Evolutionary conservation across 306 rosid species (phyloP).

Genomic region (Quercus cerris): DNA sequence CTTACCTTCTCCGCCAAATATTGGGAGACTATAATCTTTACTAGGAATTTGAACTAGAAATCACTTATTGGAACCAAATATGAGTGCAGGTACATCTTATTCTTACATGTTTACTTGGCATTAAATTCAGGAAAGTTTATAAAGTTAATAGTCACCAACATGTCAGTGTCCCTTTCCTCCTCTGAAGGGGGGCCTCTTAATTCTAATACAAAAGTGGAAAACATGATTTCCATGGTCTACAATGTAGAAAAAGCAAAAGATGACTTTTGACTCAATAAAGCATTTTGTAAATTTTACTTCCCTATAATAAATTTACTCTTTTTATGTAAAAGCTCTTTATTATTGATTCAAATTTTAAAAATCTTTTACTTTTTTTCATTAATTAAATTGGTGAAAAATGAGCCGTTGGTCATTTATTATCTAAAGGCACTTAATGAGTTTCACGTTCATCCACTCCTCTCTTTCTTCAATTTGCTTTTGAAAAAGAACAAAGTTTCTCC

Average conservation of each 20-base stretch:
- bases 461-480: no score
- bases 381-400: no score
- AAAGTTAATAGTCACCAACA: conserved; percentile 20
- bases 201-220: conserved; percentile 51
- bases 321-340: background rate
- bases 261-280: conserved; percentile 44
- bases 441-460: no score
- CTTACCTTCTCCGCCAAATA: background rate
- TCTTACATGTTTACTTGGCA: conserved; percentile 13
- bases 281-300: background rate
- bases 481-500: no score
- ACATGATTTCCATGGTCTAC: conserved; percentile 62
- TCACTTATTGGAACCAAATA: background rate
- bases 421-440: no score
- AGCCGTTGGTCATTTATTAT: no score
- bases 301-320: background rate
- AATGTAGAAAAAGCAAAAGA: conserved; percentile 54
- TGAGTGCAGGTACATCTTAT: background rate
- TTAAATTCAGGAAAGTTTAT: conserved; percentile 38
- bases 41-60: no score
- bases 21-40: no score
- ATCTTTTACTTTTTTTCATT: no score
- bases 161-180: conserved; percentile 26
- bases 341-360: background rate
- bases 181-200: conserved; percentile 39